Evolutionary conservation across 129 eudicot species (phyloP).

Genomic region (Artemisia argyi): DNA sequence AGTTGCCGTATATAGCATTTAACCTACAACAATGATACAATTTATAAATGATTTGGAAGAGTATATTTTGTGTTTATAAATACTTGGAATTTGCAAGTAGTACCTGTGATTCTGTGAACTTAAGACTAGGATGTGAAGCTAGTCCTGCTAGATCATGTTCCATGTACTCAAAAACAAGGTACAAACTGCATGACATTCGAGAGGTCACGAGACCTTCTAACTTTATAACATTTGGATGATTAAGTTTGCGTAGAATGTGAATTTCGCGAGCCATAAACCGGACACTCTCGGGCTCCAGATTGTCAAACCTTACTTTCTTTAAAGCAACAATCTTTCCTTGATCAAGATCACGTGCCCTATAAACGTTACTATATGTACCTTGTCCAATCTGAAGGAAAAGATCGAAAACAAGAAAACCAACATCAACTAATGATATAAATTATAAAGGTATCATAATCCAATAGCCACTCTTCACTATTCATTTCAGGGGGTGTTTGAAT

Average conservation of each 20-base stretch:
- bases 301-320: slow-evolving; percentile 81
- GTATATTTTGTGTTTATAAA: not conserved
- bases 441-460: slow-evolving; percentile 14
- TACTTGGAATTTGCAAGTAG: not conserved
- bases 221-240: slow-evolving; percentile 88
- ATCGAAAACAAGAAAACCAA: slow-evolving; percentile 11
- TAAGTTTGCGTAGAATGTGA: slow-evolving; percentile 67
- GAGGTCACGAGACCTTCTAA: slow-evolving; percentile 89
- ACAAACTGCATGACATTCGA: slow-evolving; percentile 83
- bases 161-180: slow-evolving; percentile 91
- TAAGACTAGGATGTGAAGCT: slow-evolving; percentile 68
- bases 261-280: slow-evolving; percentile 95
- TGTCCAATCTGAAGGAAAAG: slow-evolving; percentile 74
- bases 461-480: slow-evolving; percentile 2
- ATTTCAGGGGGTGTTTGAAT: not conserved
- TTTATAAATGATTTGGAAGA: not conserved
- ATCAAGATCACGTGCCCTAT: slow-evolving; percentile 85
- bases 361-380: slow-evolving; percentile 91
- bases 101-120: slow-evolving; percentile 94
- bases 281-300: slow-evolving; percentile 83
- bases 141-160: slow-evolving; percentile 93
- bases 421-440: slow-evolving; percentile 16
- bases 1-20: slow-evolving; percentile 84
- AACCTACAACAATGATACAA: slow-evolving; percentile 44
- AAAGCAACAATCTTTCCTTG: slow-evolving; percentile 85